phyloP scores from a whole-genome alignment of 169 alveolate genomes.

The Plasmodium cynomolgi region DNA sequence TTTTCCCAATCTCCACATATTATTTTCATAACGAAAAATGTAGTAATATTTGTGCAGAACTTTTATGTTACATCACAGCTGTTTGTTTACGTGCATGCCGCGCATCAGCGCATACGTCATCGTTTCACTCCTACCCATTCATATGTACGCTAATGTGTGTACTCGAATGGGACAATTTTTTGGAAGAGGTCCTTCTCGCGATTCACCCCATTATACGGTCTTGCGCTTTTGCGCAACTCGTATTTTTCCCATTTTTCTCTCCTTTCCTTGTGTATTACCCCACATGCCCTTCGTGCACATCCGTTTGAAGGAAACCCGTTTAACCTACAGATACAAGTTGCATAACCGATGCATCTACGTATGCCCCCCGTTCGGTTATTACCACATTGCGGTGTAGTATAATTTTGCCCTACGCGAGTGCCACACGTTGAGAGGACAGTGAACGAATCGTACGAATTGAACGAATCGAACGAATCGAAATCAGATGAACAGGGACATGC shows the following conservation, averaged over 20 bases:
- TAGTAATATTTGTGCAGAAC: neutral
- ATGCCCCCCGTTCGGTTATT: neutral
- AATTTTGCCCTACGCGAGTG: neutral
- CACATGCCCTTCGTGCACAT: neutral
- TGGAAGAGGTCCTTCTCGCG: neutral
- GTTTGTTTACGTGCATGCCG: slow-evolving; percentile 3
- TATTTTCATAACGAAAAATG: neutral
- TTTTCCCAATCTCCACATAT: neutral
- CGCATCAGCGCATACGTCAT: neutral
- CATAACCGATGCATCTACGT: neutral
- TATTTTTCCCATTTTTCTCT: neutral
- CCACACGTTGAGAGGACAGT: neutral
- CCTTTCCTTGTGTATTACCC: neutral
- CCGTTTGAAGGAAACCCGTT: neutral
- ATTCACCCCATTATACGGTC: neutral
- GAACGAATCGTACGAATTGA: neutral
- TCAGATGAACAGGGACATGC: neutral
- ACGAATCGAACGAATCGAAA: neutral
- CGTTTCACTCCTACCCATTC: neutral
- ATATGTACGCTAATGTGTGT: neutral
- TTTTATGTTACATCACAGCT: neutral
- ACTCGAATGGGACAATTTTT: neutral
- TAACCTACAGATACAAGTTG: neutral
- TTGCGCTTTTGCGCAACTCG: neutral
- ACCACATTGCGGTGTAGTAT: neutral